These are phyloP conservation scores for Dryas octopetala DNA, from an alignment of 306 rosid genomes.

Conservation along the genomic window DNA sequence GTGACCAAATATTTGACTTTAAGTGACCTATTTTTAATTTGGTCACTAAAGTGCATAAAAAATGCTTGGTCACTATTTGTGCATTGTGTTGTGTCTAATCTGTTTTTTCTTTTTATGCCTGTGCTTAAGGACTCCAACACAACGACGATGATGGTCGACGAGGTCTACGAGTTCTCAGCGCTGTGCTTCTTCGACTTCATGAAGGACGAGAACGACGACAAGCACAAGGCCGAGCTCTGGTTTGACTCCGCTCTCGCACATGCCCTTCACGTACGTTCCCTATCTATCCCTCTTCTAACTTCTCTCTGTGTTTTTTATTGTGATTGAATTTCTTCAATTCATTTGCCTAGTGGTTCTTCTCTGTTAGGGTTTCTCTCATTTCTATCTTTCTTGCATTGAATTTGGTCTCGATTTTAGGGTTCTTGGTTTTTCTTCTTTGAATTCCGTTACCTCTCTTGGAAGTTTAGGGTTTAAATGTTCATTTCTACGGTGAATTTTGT, in stretches of 20 bases:
- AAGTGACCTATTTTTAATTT: too few relatives aligned
- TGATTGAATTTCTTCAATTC: background rate
- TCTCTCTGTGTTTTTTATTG: background rate
- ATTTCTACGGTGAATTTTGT: background rate
- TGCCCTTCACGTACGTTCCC: constrained; percentile 87
- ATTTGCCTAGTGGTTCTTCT: too few relatives aligned
- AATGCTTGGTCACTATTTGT: too few relatives aligned
- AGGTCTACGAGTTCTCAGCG: constrained; percentile 79
- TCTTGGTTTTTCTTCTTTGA: background rate
- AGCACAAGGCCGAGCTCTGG: constrained; percentile 75
- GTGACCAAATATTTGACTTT: too few relatives aligned
- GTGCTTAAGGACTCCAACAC: too few relatives aligned
- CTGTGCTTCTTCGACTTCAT: constrained; percentile 80
- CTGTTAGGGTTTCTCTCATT: too few relatives aligned
- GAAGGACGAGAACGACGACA: constrained; percentile 54
- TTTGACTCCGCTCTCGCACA: constrained; percentile 72
- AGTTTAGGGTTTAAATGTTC: background rate
- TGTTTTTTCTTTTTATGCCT: too few relatives aligned
- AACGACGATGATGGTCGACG: constrained; percentile 52
- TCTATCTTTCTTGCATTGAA: background rate
- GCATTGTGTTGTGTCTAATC: too few relatives aligned
- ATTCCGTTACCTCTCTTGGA: background rate
- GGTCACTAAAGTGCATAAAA: too few relatives aligned
- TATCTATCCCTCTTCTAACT: background rate
- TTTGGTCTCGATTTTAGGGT: background rate